Percentiles rank a stretch among this genome's conserved stretches.
phyloP scores from a whole-genome alignment of 1,139 yeast genomes.

The Candida mesenterica region DNA sequence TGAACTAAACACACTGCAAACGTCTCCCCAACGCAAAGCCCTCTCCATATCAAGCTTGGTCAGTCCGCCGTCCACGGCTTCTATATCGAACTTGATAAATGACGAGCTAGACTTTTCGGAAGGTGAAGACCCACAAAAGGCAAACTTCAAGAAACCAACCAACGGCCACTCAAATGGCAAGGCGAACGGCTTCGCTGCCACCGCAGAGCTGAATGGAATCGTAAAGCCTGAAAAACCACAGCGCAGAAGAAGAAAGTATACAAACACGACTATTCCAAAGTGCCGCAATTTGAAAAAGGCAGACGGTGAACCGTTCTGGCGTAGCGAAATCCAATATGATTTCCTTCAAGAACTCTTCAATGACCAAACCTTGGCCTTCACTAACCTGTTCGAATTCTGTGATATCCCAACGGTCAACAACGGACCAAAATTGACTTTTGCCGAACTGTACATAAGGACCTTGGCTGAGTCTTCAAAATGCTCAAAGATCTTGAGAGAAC shows the following conservation, averaged over 20 bases:
- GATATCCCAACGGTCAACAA: conserved; percentile 36
- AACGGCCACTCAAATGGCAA: background rate
- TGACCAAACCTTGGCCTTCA: conserved; percentile 65
- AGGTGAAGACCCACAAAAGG: conserved; percentile 8
- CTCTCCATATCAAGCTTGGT: conserved; percentile 18
- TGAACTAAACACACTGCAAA: too few species aligned
- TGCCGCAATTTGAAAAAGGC: conserved; percentile 73
- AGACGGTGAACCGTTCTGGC: conserved; percentile 92
- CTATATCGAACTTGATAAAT: conserved; percentile 7
- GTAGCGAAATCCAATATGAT: conserved; percentile 84
- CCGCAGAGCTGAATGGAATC: background rate
- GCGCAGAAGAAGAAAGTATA: conserved; percentile 13
- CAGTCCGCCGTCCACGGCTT: conserved; percentile 5
- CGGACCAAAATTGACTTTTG: conserved; percentile 62
- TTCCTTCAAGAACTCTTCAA: conserved; percentile 65
- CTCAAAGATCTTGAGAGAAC: conserved; percentile 77
- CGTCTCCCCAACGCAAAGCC: conserved; percentile 8
- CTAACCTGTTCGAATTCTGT: conserved; percentile 49
- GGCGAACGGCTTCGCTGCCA: background rate
- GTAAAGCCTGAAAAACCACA: background rate
- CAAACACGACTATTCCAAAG: conserved; percentile 13
- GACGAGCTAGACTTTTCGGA: conserved; percentile 8
- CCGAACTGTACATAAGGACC: conserved; percentile 81
- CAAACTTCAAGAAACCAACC: too few species aligned
- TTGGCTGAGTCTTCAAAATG: conserved; percentile 83